Base-by-base conservation (phyloP, 352 stramenopile species). In the Phytophthora podocarpi region DNA sequence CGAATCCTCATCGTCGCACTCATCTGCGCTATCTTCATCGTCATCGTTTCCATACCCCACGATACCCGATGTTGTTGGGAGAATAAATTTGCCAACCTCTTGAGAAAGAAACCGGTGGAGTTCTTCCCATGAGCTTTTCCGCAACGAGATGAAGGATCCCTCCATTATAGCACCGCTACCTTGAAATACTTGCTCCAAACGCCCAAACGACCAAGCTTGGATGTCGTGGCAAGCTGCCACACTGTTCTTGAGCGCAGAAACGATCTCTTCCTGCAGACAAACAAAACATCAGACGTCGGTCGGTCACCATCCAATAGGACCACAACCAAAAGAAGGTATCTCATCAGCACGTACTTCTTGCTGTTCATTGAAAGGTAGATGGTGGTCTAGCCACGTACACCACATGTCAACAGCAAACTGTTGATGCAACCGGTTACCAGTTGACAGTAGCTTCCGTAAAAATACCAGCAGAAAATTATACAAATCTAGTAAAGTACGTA, bases 381-480 rank as follows among this genome's bases (percentile, higher is more conserved):
- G 45, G 2, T 67, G 48, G 12, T 89, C 68, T 16, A 95, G 39
- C 74, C 82, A 90, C 26, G 65, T 67, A 57, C 85, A 92, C 85
- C 83, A 93, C 30, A 92, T 62, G 11, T 86, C 70, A 27, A 95
- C 71, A 21, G 80, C 80, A 36, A 90, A 85, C 18, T 76, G 57
- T 52, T 87, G 77, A 39, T 91, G 70, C 3, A 41, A 18, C 12
- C 35, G 50, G 35, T 82, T 77, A 1, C 72, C 57, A 18, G 76
- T 78, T 9, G 82, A 89, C 12, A 95, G 45, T 5, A 90, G 60
- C n/a, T 95, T 95, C 2, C 82, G 72, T 45, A 93, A 57, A 50
- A 93, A 84, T 26, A 95, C 57, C 83, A 95, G 92, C n/a, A 87
- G 26, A 64, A 92, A 92, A 28, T 80, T 83, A 59, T 87, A 92